A percentile compares a stretch with the other conserved stretches of the same genome.
Evolutionary conservation across 75 land plant species (phyloP).

Genomic region (Pseudotsuga menziesii): DNA sequence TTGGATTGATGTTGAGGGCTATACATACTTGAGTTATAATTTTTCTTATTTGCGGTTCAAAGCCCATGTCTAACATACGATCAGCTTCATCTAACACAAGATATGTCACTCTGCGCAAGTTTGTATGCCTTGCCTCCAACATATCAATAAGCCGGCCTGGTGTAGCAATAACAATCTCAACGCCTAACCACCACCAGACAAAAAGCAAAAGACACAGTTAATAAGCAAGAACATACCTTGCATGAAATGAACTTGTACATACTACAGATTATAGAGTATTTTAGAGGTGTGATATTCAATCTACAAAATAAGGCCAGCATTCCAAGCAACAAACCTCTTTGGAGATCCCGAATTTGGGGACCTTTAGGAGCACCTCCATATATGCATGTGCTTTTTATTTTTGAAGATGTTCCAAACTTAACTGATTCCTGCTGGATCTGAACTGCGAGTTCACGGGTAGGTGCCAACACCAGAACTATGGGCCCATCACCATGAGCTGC

Average conservation of each 20-base stretch:
- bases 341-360: conserved; percentile 85
- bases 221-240: not conserved
- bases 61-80: conserved; percentile 92
- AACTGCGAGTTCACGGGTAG: conserved; percentile 86
- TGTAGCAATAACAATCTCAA: conserved; percentile 89
- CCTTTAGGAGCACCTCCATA: conserved; percentile 95
- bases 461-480: conserved; percentile 73
- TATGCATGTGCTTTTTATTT: conserved; percentile 67
- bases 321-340: conserved; percentile 35
- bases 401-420: conserved; percentile 61
- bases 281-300: not conserved
- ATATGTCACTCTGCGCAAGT: conserved; percentile 74
- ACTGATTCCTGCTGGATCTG: conserved; percentile 80
- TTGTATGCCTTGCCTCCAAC: conserved; percentile 74
- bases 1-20: not conserved
- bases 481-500: conserved; percentile 82
- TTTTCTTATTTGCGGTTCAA: conserved; percentile 90
- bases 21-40: conserved; percentile 63
- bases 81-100: conserved; percentile 94
- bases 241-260: too few relatives aligned
- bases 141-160: conserved; percentile 89
- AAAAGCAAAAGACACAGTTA: not conserved
- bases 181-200: conserved; percentile 35
- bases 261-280: not conserved
- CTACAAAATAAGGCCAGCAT: not conserved